Evolutionary conservation across 768 basidiomycete species (phyloP).

Genomic region (Suillus discolor): DNA sequence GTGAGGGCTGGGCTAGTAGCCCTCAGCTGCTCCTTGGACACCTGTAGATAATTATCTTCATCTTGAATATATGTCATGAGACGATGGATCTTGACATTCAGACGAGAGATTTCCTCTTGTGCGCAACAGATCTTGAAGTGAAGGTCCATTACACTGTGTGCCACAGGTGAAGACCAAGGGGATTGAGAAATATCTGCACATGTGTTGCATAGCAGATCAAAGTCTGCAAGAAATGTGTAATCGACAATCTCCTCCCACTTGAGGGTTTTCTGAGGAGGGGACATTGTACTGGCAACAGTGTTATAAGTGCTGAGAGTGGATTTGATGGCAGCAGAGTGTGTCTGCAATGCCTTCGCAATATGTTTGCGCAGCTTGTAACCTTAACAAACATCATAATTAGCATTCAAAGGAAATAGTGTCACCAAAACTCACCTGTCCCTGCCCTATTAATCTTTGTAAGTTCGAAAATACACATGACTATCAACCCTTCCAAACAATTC

Average conservation of each 20-base stretch:
- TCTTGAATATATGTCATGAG: conserved; percentile 23
- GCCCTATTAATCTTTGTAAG: conserved; percentile 24
- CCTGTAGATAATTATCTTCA: conserved; percentile 9
- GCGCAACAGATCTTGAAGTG: conserved; percentile 24
- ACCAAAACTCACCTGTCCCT: conserved; percentile 15
- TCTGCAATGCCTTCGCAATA: conserved; percentile 10
- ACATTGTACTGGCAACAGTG: background rate
- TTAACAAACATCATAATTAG: background rate
- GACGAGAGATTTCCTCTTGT: conserved; percentile 20
- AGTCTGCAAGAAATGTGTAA: conserved; percentile 14
- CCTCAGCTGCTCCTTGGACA: conserved; percentile 6
- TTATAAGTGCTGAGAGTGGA: conserved; percentile 14
- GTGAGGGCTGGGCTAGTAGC: conserved; percentile 9
- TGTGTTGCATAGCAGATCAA: conserved; percentile 18
- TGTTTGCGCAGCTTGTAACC: conserved; percentile 10
- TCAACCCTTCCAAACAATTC: conserved; percentile 17
- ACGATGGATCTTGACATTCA: conserved; percentile 24
- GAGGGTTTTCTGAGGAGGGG: conserved; percentile 6
- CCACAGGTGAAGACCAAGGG: conserved; percentile 20
- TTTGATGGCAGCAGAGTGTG: conserved; percentile 12
- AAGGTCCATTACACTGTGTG: conserved; percentile 18
- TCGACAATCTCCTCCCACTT: conserved; percentile 27
- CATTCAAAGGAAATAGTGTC: background rate
- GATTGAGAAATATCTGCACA: conserved; percentile 16
- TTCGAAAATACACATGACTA: conserved; percentile 21